Evolutionary conservation across 1,284 basidiomycete genomes (phyloP).

Genomic region (Hypsizygus ulmarius): DNA sequence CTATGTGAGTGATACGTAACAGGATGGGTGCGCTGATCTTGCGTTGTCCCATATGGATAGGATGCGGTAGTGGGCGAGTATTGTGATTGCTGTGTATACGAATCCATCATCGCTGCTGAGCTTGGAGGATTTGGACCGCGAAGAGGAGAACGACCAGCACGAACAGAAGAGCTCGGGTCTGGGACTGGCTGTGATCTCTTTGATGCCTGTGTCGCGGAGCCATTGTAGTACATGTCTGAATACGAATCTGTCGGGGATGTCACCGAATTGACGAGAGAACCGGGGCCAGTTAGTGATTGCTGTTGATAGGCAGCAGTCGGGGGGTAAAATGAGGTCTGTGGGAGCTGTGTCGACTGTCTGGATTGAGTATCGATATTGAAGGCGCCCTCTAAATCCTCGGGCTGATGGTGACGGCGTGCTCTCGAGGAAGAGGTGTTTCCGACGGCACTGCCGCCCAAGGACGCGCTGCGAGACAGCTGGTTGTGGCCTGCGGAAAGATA

Average conservation of each 20-base stretch:
- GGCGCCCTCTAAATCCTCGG: slow-evolving; percentile 70
- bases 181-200: slow-evolving; percentile 56
- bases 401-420: slow-evolving; percentile 54
- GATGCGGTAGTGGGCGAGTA: slow-evolving; percentile 56
- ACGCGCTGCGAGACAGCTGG: slow-evolving; percentile 63
- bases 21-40: slow-evolving; percentile 43
- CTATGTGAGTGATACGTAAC: slow-evolving; percentile 55
- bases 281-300: slow-evolving; percentile 38
- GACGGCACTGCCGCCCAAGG: slow-evolving; percentile 49
- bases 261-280: slow-evolving; percentile 32
- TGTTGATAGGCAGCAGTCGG: slow-evolving; percentile 56
- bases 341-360: slow-evolving; percentile 26
- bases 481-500: slow-evolving; percentile 51
- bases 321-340: slow-evolving; percentile 56
- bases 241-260: slow-evolving; percentile 46
- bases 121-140: slow-evolving; percentile 48
- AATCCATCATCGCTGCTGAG: slow-evolving; percentile 53
- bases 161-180: slow-evolving; percentile 46
- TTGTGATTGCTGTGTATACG: slow-evolving; percentile 64
- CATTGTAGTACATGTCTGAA: slow-evolving; percentile 63
- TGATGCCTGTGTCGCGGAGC: slow-evolving; percentile 43
- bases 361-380: slow-evolving; percentile 50
- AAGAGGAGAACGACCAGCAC: slow-evolving; percentile 58
- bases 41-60: slow-evolving; percentile 52
- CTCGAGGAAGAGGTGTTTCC: slow-evolving; percentile 38